Base-by-base conservation (phyloP, 306 rosid genomes). In the Prinsepia uniflora region DNA sequence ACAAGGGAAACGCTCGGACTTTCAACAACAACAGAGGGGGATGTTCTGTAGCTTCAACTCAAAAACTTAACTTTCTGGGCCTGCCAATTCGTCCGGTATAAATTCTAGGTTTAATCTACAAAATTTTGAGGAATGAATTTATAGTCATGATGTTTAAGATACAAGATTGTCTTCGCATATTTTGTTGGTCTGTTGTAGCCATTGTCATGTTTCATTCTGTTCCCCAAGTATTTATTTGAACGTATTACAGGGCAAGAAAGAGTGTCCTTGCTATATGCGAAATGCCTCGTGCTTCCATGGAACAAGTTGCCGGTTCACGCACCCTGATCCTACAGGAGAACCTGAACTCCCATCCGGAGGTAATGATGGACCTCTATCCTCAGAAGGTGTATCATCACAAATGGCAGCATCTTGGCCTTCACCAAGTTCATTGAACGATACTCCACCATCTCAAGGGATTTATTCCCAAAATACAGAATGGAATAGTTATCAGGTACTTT, bases 1-100 rank as follows among this genome's bases (percentile, higher is more conserved):
- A 90, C 83, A 86, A 63, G 45, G 97, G 98, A 66, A 81, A 86
- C 10, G 85, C 90, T 44, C 87, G 97, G 68, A 87, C 83, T 81
- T 90, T 80, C 84, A 85, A 80, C 84, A 97, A 90, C 81, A 65
- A 83, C 18, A 83, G 77, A 75, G 83, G 75, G 67, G 81, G 68
- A 65, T 53, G 22, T 58, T 73, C 78, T 3, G 69, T 83, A 8
- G 72, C 81, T 55, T 72, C 85, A 47, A 58, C 71, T 73, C 61
- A 65, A 45, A 86, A 89, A 77, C 87, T 86, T 18, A 95, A 95
- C 83, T 95, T 95, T 86, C 73, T 85, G 7, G 96, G 96, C 61
- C 76, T 95, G 78, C 99, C 99, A 65, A 80, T 95, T 76, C 96
- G 99, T 80, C 78, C 11, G 96, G 99, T 91, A 88, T 45, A 62